phyloP scores from a whole-genome alignment of 805 yeast genomes.

The Pichia nakasei region DNA sequence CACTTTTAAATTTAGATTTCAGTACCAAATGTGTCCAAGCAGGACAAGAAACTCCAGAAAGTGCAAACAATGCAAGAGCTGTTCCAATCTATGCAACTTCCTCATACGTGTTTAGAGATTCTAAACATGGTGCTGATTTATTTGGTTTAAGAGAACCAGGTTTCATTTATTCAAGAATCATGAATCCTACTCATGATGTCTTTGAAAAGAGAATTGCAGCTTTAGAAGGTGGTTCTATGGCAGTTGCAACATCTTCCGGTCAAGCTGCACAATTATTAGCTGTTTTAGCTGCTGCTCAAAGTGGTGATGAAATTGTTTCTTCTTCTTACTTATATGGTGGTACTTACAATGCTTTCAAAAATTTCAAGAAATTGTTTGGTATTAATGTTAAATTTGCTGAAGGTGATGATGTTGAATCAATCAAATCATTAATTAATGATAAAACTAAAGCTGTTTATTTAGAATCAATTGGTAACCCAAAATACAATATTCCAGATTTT shows the following conservation, averaged over 20 bases:
- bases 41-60: conserved; percentile 68
- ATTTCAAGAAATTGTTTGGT: conserved; percentile 74
- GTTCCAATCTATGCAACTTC: conserved; percentile 91
- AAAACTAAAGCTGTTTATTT: conserved; percentile 85
- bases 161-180: conserved; percentile 79
- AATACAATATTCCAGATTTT: conserved; percentile 87
- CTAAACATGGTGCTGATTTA: conserved; percentile 86
- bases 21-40: conserved; percentile 68
- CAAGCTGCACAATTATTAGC: conserved; percentile 93
- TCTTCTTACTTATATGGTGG: conserved; percentile 91
- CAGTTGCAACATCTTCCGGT: conserved; percentile 87
- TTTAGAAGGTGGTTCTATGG: conserved; percentile 87
- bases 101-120: conserved; percentile 79
- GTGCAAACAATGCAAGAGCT: conserved; percentile 68
- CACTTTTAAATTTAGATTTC: too few relatives aligned
- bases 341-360: conserved; percentile 91
- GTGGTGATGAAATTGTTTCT: conserved; percentile 85
- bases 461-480: conserved; percentile 90
- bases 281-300: conserved; percentile 70
- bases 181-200: conserved; percentile 88
- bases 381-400: conserved; percentile 77
- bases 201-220: conserved; percentile 91
- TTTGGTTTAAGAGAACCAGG: conserved; percentile 82
- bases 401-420: conserved; percentile 67
- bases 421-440: conserved; percentile 66